A percentile compares a stretch with the other conserved stretches of the same genome.
Evolutionary conservation across 768 basidiomycete species (phyloP).

Genomic region (Kockovaella imperatae): DNA sequence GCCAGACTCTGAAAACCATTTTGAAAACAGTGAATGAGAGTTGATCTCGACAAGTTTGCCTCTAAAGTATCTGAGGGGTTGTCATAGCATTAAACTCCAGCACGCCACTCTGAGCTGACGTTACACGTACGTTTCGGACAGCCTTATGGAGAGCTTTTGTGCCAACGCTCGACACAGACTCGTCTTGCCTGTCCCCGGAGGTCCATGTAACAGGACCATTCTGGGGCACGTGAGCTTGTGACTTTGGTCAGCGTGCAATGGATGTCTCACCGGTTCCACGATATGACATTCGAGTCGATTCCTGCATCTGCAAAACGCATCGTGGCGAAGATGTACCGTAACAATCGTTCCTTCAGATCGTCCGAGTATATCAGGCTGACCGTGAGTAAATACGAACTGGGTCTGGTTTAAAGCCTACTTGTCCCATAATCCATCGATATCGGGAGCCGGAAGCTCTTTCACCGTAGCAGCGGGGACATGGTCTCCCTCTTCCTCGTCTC

Average conservation of each 20-base stretch:
- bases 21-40: conserved; percentile 93
- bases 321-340: conserved; percentile 93
- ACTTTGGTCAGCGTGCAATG: no score
- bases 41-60: conserved; percentile 92
- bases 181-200: conserved; percentile 96
- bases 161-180: conserved; percentile 88
- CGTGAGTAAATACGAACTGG: not conserved
- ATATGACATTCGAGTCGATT: conserved; percentile 65
- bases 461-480: conserved; percentile 82
- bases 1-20: conserved; percentile 98
- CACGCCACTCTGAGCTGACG: conserved; percentile 1
- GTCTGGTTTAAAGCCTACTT: conserved; percentile 36
- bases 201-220: conserved; percentile 87
- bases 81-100: not conserved
- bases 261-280: conserved; percentile 74
- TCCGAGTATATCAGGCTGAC: conserved; percentile 66
- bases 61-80: conserved; percentile 62
- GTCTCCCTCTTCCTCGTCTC: conserved; percentile 54
- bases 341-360: conserved; percentile 72
- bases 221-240: conserved; percentile 25
- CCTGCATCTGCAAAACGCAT: conserved; percentile 70
- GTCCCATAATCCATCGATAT: conserved; percentile 84
- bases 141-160: conserved; percentile 85
- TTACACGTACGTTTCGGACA: conserved; percentile 63
- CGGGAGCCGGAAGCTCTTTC: conserved; percentile 72